These are phyloP conservation scores for Scenedesmus sp. DNA, from an alignment of 163 green algal genomes.

Conservation along the genomic window DNA sequence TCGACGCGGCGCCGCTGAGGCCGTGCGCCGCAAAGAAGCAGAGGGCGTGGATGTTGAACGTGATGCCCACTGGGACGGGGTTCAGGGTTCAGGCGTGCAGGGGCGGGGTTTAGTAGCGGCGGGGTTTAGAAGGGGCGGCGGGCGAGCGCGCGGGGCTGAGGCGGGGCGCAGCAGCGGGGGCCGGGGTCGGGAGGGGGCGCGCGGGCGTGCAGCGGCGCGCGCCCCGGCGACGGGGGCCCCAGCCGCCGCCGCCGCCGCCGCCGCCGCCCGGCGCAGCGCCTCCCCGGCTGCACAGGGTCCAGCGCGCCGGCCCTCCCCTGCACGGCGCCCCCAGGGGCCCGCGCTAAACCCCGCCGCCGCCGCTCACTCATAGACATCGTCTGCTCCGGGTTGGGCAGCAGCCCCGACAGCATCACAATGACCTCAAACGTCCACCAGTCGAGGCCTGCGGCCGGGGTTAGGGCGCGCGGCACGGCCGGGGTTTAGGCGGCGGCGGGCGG, in stretches of 20 bases:
- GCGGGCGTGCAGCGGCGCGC: no score
- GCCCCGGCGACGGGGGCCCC: no score
- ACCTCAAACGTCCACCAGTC: conserved; percentile 63
- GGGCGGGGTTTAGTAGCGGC: background rate
- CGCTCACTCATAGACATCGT: conserved; percentile 47
- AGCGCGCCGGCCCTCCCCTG: background rate
- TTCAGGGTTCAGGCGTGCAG: no score
- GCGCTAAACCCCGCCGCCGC: background rate
- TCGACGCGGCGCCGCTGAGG: conserved; percentile 57
- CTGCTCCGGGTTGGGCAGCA: conserved; percentile 58
- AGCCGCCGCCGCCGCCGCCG: no score
- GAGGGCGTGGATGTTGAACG: conserved; percentile 73
- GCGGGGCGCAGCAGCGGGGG: no score
- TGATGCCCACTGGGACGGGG: no score
- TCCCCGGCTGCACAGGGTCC: background rate
- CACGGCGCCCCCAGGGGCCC: background rate
- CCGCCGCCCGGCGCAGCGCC: no score
- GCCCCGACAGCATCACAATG: conserved; percentile 60
- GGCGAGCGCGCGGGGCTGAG: background rate
- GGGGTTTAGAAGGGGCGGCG: background rate
- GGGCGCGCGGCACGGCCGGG: no score
- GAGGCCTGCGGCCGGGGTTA: background rate
- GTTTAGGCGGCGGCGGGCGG: no score
- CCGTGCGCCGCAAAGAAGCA: conserved; percentile 74
- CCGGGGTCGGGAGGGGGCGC: background rate